Evolutionary conservation across 208 protist species (phyloP), one percentile per base, ranked within the genome.

Genomic region (Crithidia sp.): DNA sequence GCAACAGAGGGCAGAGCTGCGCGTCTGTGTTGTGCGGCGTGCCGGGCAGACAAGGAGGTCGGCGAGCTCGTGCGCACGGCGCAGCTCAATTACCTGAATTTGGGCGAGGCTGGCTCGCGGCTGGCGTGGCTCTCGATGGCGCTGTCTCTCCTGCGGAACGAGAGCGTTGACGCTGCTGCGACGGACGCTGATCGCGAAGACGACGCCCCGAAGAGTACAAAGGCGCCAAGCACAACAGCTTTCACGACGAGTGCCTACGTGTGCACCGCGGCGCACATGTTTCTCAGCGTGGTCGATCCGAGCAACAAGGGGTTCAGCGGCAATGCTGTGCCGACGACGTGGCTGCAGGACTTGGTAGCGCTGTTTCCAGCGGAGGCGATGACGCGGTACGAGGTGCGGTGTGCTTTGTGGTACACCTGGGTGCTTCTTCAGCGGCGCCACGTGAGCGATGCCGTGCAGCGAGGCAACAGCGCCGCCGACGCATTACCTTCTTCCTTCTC

Each of bases 231-330:
- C 5, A 39, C n/a, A 10, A n/a, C 55, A 19, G 40, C 19, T 5
- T 19, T 28, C 2, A 63, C 9, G 50, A 37, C 76, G 12, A 71
- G 19, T 40, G 54, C 67, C 66, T 90, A 93, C 53, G 59, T 89
- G 8, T 81, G 84, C 75, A 93, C 87, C 8, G 87, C 87, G 3
- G 87, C 85, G 9, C 87, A 89, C 65, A 85, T 95, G 73, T 79
- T 90, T n/a, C 70, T 91, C 39, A 79, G 81, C 43, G 61, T 75
- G 56, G 64, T 83, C 40, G 67, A 86, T 66, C 68, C 80, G 7
- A 77, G 72, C 17, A 74, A 79, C 70, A 74, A 50, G 50, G 81
- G 59, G 13, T 36, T 75, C 13, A 28, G 50, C 12, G 39, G 7
- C 12, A 62, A 65, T 13, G 74, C 58, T 28, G 57, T 83, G 2